Conservation (phyloP, 352 stramenopile genomes). For the Peronospora farinosa region DNA sequence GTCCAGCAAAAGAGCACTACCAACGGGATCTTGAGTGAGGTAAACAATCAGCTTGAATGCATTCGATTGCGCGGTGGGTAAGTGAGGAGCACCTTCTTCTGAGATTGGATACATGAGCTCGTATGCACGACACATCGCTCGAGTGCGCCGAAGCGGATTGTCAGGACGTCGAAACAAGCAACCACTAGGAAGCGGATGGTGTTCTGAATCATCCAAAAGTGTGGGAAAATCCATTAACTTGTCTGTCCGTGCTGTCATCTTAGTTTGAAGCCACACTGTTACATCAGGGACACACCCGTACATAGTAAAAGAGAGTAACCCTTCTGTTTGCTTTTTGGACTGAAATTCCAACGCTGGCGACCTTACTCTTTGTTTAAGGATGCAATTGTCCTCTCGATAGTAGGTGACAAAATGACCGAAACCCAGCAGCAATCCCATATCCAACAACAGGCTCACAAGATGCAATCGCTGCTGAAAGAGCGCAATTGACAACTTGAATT, state of each 20-base stretch:
- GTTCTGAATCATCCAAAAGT: conserved; percentile 10
- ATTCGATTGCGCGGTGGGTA: conserved; percentile 10
- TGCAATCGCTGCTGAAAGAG: conserved; percentile 27
- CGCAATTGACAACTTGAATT: conserved; percentile 47
- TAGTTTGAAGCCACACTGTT: conserved; percentile 41
- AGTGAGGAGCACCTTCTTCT: conserved; percentile 1
- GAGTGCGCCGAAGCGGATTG: conserved; percentile 27
- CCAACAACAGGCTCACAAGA: conserved; percentile 33
- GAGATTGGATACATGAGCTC: conserved; percentile 29
- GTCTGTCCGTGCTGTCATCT: conserved; percentile 13
- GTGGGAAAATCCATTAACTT: conserved; percentile 21
- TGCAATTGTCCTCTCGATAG: conserved; percentile 43
- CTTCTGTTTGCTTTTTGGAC: conserved; percentile 1
- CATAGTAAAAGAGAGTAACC: conserved; percentile 19
- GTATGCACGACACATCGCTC: conserved; percentile 38
- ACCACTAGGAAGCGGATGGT: conserved; percentile 4
- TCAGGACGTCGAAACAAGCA: conserved; percentile 1
- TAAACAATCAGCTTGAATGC: conserved; percentile 45
- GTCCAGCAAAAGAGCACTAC: conserved; percentile 34
- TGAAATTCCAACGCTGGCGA: not conserved
- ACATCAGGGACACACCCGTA: conserved; percentile 45
- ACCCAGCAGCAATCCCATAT: conserved; percentile 28
- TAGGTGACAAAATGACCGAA: conserved; percentile 41
- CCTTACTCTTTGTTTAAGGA: conserved; percentile 5
- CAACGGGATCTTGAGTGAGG: conserved; percentile 36